Base-by-base conservation (phyloP, 352 stramenopile species). In the Peronospora tabacina region DNA sequence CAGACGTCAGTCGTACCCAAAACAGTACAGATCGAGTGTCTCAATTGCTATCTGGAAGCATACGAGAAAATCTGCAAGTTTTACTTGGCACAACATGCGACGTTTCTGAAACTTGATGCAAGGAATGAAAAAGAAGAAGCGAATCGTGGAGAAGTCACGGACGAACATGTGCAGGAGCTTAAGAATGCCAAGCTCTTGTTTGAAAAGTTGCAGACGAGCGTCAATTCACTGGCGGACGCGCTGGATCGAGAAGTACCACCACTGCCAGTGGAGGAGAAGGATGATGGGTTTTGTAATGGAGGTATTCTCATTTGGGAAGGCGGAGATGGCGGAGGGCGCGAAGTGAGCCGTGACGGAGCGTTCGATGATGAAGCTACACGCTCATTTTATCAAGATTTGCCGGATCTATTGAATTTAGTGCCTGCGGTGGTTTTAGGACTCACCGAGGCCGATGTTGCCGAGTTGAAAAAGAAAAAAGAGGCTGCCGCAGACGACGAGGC, bases 341-440 rank as follows among this genome's bases (percentile, higher is more conserved):
- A 90, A 68, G 42, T 95, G 72, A 61, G 75, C 50, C 62, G 71
- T 73, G 61, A 95, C 65, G 74, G 74, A n/a, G 87, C 94, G 2
- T 98, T 98, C 52, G 94, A 98, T 54, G 94, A 98, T 53, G 92
- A 98, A 63, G 93, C 97, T 44, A 97, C 88, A 29, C 82, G 92
- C 2, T 82, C 78, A 5, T 98, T 99, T 74, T 99, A 99, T 60
- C 90, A 97, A 66, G 94, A 98, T 64, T 61, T 98, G 45, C 95
- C 96, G 10, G 90, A 98, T 61, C 68, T 98, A 24, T 70, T 98
- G 7, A 89, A 94, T 35, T 85, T 96, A 3, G 89, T 98, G 35
- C 96, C 96, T 19, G 86, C 92, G 0, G 90, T 97, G 6, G 86
- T 98, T 34, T 75, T 97, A 9, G 92, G 88, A 7, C 70, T 96